Conservation (phyloP, 352 stramenopile genomes). For the Elongisporangium anandrum region DNA sequence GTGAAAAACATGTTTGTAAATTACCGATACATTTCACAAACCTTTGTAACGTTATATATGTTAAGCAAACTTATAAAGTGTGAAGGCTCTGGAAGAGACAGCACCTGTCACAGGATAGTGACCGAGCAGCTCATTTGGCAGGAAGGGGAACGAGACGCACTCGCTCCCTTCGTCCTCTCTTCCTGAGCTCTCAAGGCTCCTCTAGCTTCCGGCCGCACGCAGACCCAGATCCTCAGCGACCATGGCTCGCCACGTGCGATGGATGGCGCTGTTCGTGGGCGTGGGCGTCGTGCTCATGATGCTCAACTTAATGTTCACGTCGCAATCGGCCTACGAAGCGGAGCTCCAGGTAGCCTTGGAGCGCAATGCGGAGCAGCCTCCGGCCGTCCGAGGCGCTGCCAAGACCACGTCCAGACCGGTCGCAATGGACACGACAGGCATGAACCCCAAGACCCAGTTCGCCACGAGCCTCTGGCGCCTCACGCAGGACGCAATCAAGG, state of each 20-base stretch:
- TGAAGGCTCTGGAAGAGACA: not conserved
- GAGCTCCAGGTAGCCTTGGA: not conserved
- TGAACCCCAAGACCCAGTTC: conserved; percentile 7
- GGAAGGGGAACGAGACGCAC: too few relatives aligned
- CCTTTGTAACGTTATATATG: not conserved
- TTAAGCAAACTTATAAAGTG: not conserved
- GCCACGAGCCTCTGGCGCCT: conserved; percentile 15
- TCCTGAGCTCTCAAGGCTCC: too few relatives aligned
- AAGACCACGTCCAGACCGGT: not conserved
- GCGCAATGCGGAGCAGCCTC: not conserved
- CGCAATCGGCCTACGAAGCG: not conserved
- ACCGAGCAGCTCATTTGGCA: not conserved
- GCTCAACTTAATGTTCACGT: not conserved
- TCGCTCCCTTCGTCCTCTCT: too few relatives aligned
- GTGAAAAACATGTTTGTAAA: too few relatives aligned
- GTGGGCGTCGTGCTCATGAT: not conserved
- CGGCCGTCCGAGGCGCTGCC: not conserved
- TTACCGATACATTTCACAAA: too few relatives aligned
- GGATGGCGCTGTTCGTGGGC: not conserved
- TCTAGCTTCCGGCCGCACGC: too few relatives aligned
- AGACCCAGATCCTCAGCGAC: not conserved
- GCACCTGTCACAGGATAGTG: not conserved
- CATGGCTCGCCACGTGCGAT: not conserved
- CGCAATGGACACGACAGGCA: too few relatives aligned
- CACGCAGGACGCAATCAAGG: conserved; percentile 12